phyloP scores from a whole-genome alignment of 108 stramenopile species.

The Nitzschia putrida region DNA sequence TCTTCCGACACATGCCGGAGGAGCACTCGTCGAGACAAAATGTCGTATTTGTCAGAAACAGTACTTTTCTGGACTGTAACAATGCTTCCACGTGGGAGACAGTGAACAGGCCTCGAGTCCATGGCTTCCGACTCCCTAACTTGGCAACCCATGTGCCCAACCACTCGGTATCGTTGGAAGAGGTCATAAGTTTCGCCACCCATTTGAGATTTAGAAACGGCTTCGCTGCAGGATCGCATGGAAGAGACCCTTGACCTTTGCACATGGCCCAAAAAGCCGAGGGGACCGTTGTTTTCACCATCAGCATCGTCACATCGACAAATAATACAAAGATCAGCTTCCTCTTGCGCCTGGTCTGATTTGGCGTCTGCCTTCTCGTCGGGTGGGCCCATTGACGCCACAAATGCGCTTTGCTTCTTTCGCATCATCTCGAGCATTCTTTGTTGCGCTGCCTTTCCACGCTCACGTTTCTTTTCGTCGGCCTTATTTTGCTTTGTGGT shows the following conservation, averaged over 20 bases:
- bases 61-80: constrained; percentile 68
- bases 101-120: constrained; percentile 77
- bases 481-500: constrained; percentile 33
- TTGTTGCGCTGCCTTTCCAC: constrained; percentile 79
- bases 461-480: constrained; percentile 63
- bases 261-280: constrained; percentile 87
- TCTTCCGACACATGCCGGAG: constrained; percentile 59
- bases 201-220: constrained; percentile 35
- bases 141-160: constrained; percentile 89
- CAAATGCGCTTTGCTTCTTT: constrained; percentile 76
- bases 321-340: constrained; percentile 84
- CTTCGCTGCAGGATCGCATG: constrained; percentile 53
- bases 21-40: constrained; percentile 78
- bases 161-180: constrained; percentile 70
- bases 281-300: constrained; percentile 82
- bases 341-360: constrained; percentile 57
- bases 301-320: constrained; percentile 87
- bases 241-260: constrained; percentile 78
- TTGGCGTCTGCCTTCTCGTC: constrained; percentile 34
- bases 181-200: constrained; percentile 24
- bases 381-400: constrained; percentile 66
- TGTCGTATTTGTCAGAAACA: constrained; percentile 69
- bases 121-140: constrained; percentile 82
- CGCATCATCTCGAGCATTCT: constrained; percentile 80
- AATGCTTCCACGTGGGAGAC: constrained; percentile 77